Evolutionary conservation across 2,329 filamentous ascomycete genomes (phyloP).

Genomic region (Albifimbria verrucaria): DNA sequence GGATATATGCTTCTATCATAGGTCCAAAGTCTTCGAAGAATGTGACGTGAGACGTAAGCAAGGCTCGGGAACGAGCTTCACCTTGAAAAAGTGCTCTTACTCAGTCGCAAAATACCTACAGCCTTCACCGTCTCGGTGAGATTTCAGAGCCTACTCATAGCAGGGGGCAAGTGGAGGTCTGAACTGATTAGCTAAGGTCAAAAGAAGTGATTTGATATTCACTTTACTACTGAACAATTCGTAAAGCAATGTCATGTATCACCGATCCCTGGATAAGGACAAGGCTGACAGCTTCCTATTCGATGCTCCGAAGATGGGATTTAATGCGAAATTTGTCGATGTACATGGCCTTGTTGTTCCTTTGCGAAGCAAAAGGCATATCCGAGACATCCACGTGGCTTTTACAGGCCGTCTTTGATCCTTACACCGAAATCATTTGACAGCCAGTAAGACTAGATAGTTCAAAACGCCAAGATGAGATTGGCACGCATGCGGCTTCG

Average conservation of each 20-base stretch:
- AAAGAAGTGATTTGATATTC: neutral
- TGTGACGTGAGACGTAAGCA: neutral
- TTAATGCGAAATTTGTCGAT: neutral
- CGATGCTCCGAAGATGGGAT: neutral
- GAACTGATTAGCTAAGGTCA: neutral
- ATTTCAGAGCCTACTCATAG: neutral
- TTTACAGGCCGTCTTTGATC: neutral
- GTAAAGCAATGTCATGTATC: neutral
- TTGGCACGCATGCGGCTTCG: neutral
- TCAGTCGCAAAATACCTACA: neutral
- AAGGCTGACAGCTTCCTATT: neutral
- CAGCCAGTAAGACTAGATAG: neutral
- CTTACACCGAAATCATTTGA: conserved; percentile 1
- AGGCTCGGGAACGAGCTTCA: neutral
- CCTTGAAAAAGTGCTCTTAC: neutral
- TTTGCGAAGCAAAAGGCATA: neutral
- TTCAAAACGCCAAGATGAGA: neutral
- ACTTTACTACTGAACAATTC: neutral
- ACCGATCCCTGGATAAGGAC: neutral
- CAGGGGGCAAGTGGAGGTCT: neutral
- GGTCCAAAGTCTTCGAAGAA: neutral
- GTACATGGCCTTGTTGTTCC: neutral
- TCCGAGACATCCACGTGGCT: neutral
- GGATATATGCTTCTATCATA: neutral
- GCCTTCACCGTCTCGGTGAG: neutral